A percentile compares a stretch with the other conserved stretches of the same genome.
Conservation (phyloP, 2,329 filamentous ascomycete species). For the Capronia epimyces region DNA sequence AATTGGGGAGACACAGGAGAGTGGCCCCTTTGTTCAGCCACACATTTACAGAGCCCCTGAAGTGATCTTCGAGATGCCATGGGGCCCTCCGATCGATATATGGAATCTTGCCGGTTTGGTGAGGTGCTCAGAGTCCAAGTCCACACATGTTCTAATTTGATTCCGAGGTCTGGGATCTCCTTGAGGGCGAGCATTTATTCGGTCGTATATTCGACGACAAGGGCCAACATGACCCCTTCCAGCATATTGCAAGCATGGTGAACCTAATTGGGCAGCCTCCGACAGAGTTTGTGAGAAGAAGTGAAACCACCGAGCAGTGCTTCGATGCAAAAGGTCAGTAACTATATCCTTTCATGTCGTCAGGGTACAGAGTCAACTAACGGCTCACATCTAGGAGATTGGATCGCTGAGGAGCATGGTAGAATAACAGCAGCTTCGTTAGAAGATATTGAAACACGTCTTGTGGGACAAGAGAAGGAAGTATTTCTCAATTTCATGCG, state of each 20-base stretch:
- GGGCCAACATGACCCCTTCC: background rate
- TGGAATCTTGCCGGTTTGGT: conserved; percentile 28
- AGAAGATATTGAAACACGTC: background rate
- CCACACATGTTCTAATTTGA: background rate
- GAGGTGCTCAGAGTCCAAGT: no score
- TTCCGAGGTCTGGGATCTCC: conserved; percentile 5
- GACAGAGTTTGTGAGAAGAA: no score
- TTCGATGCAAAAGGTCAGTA: no score
- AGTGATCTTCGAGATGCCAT: conserved; percentile 31
- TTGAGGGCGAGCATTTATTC: conserved; percentile 4
- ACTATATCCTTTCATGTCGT: no score
- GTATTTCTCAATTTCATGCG: conserved; percentile 24
- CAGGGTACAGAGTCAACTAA: no score
- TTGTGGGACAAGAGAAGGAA: background rate
- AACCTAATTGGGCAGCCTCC: no score
- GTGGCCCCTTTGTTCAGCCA: conserved; percentile 29
- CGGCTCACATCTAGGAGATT: no score
- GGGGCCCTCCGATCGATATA: conserved; percentile 31
- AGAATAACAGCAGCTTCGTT: background rate
- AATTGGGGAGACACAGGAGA: no score
- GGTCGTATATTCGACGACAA: background rate
- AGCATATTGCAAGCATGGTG: no score
- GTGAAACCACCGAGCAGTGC: no score
- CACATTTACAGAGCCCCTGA: conserved; percentile 32
- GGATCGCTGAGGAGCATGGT: background rate